A percentile compares a stretch with the other conserved stretches of the same genome.
Conservation (phyloP, 352 stramenopile genomes). For the Saprolegnia parasitica region DNA sequence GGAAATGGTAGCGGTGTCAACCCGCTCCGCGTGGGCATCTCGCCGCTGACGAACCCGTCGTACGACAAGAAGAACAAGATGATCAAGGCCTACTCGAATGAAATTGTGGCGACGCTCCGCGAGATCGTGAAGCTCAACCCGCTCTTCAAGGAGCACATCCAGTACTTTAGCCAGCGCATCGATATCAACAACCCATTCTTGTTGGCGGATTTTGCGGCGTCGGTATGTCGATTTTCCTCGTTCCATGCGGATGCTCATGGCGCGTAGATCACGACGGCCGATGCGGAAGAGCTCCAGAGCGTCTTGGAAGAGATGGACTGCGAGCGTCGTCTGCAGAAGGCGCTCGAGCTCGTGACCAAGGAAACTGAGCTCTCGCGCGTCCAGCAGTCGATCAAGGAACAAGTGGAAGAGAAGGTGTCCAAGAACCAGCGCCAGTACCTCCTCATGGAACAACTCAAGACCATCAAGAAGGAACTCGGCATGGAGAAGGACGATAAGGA, state of each 20-base stretch:
- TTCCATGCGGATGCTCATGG: neutral
- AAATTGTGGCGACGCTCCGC: slow-evolving; percentile 95
- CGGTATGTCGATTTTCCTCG: slow-evolving; percentile 29
- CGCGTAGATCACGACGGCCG: slow-evolving; percentile 83
- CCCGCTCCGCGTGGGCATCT: slow-evolving; percentile 64
- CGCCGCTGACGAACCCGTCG: slow-evolving; percentile 58
- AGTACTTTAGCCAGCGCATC: slow-evolving; percentile 94
- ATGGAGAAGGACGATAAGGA: slow-evolving; percentile 99
- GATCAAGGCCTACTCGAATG: slow-evolving; percentile 95
- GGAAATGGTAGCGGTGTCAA: slow-evolving; percentile 32
- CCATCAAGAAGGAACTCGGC: slow-evolving; percentile 99
- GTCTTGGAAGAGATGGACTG: slow-evolving; percentile 95
- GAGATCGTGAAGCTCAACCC: slow-evolving; percentile 97
- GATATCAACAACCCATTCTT: slow-evolving; percentile 97
- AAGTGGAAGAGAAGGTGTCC: slow-evolving; percentile 89
- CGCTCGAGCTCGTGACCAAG: slow-evolving; percentile 95
- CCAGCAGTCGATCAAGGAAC: slow-evolving; percentile 96
- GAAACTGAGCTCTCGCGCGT: slow-evolving; percentile 95
- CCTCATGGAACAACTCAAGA: slow-evolving; percentile 98
- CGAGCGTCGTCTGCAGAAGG: slow-evolving; percentile 92
- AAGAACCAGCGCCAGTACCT: slow-evolving; percentile 98
- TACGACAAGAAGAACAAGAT: slow-evolving; percentile 81
- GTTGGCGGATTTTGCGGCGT: slow-evolving; percentile 96
- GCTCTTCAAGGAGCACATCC: slow-evolving; percentile 97
- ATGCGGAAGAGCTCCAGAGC: slow-evolving; percentile 89